Conservation (phyloP, 1,284 basidiomycete species). For the Ganoderma multipileum region DNA sequence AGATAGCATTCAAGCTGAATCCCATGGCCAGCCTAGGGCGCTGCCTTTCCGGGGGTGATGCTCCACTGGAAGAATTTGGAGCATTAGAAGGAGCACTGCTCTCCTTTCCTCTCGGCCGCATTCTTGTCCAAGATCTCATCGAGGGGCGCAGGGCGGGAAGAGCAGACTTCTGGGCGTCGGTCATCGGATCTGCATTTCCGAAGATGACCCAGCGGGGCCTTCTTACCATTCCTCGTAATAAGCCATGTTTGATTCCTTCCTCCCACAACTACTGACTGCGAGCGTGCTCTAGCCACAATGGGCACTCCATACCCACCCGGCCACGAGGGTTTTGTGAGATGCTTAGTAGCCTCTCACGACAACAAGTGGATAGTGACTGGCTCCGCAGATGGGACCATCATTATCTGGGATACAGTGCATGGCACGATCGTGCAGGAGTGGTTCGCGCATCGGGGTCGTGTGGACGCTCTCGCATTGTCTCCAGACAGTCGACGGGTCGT, state of each 20-base stretch:
- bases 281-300: neutral
- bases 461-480: no score
- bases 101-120: neutral
- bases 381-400: neutral
- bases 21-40: neutral
- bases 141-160: neutral
- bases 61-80: neutral
- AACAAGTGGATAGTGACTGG: neutral
- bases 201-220: neutral
- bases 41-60: neutral
- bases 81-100: neutral
- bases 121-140: neutral
- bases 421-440: no score
- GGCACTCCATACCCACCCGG: neutral
- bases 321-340: neutral
- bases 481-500: no score
- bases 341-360: neutral
- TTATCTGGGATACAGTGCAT: no score
- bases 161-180: neutral
- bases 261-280: neutral
- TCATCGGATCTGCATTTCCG: neutral
- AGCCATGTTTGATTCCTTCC: neutral
- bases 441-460: no score
- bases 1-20: neutral
- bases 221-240: no score